Evolutionary conservation across 352 stramenopile species (phyloP).

Genomic region (Phytophthora uliginosa): DNA sequence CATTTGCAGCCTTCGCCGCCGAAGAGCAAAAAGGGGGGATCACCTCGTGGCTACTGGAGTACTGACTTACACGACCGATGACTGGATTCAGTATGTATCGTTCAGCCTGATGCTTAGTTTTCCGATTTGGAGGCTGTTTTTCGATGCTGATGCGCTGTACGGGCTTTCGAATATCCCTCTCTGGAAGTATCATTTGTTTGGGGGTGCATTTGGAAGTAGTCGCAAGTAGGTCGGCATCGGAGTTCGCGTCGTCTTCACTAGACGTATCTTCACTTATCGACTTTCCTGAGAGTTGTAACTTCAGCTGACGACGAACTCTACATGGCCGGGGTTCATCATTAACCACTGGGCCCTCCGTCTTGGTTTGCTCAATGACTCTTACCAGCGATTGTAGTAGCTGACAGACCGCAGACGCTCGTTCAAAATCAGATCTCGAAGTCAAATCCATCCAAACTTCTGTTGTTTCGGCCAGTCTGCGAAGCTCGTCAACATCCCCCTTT

Average conservation of each 20-base stretch:
- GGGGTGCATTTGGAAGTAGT: conserved; percentile 38
- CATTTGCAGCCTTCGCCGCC: background rate
- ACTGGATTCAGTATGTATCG: conserved; percentile 46
- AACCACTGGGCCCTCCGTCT: background rate
- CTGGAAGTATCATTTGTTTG: conserved; percentile 15
- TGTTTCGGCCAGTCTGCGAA: conserved; percentile 72
- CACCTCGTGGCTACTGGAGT: conserved; percentile 56
- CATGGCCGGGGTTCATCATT: conserved; percentile 3
- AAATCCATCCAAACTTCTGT: conserved; percentile 89
- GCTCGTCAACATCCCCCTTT: conserved; percentile 72
- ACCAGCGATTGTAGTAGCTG: conserved; percentile 54
- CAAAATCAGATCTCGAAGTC: conserved; percentile 77
- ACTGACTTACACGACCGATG: conserved; percentile 57
- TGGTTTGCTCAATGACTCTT: conserved; percentile 42
- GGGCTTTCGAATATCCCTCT: conserved; percentile 10
- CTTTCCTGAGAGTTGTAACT: conserved; percentile 20
- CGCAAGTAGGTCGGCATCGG: conserved; percentile 28
- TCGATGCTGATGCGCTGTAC: conserved; percentile 38
- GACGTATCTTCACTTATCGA: conserved; percentile 14
- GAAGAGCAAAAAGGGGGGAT: conserved; percentile 17
- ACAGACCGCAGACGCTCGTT: conserved; percentile 63
- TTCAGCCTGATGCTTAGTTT: conserved; percentile 40
- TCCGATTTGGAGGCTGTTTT: conserved; percentile 64
- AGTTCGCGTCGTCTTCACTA: conserved; percentile 26
- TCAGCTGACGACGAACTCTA: conserved; percentile 20